Percentiles rank a stretch among this genome's conserved stretches.
Evolutionary conservation across 164 flowering plant species (phyloP).

Genomic region (Stephania japonica): DNA sequence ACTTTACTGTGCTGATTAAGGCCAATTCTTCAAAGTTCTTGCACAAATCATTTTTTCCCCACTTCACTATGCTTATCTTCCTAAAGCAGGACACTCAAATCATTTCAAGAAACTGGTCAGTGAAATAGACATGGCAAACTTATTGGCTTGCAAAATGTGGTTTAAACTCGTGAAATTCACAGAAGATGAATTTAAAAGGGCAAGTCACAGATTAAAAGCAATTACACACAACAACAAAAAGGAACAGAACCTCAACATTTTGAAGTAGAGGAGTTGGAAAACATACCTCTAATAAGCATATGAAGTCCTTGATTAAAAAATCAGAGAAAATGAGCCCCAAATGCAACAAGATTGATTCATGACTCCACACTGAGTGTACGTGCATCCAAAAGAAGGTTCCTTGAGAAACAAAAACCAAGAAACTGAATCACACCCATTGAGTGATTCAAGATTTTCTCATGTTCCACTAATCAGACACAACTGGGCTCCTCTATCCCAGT

Average conservation of each 20-base stretch:
- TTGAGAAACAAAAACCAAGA: conserved; percentile 14
- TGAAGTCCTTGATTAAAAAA: conserved; percentile 11
- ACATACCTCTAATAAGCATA: conserved; percentile 15
- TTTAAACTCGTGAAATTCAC: background rate
- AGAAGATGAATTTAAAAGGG: background rate
- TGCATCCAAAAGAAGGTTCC: conserved; percentile 16
- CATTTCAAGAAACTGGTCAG: background rate
- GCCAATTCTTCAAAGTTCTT: background rate
- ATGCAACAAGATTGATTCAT: conserved; percentile 12
- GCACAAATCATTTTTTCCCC: background rate
- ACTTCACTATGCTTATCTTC: background rate
- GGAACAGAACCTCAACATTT: background rate
- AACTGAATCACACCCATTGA: conserved; percentile 17
- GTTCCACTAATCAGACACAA: background rate
- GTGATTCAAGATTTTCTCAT: background rate
- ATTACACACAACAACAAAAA: background rate
- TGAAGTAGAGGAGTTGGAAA: background rate
- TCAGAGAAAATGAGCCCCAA: conserved; percentile 10
- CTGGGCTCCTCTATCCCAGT: background rate
- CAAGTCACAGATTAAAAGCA: background rate
- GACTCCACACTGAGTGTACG: conserved; percentile 12
- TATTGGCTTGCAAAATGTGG: background rate
- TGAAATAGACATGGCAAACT: background rate
- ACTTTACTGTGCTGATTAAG: background rate
- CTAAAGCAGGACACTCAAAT: background rate